Conservation (phyloP, 1,284 basidiomycete genomes). For the Sporisorium graminicola region DNA sequence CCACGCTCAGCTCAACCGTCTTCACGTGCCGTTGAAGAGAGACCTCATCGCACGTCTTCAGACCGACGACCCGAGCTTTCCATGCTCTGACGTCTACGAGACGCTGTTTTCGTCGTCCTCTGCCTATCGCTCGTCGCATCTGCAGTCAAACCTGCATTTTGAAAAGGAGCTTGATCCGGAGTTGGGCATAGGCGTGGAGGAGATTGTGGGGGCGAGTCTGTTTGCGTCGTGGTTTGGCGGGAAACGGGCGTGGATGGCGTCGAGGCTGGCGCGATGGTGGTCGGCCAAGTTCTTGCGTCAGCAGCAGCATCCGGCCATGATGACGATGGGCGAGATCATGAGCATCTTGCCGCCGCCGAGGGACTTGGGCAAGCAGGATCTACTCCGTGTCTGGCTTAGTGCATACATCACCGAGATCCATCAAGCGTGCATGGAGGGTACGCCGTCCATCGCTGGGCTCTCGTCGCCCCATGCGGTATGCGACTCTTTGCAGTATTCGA, state of each 20-base stretch:
- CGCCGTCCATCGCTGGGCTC: constrained; percentile 26
- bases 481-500: constrained; percentile 29
- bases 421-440: constrained; percentile 40
- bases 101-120: constrained; percentile 38
- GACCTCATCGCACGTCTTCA: constrained; percentile 36
- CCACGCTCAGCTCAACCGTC: constrained; percentile 37
- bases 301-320: constrained; percentile 41
- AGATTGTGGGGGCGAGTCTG: constrained; percentile 34
- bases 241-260: constrained; percentile 37
- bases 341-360: constrained; percentile 35
- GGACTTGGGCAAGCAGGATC: constrained; percentile 40
- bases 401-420: constrained; percentile 44
- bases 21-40: constrained; percentile 26
- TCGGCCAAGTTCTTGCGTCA: constrained; percentile 39
- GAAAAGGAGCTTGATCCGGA: constrained; percentile 45
- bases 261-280: constrained; percentile 39
- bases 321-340: constrained; percentile 51
- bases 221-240: constrained; percentile 44
- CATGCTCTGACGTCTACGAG: constrained; percentile 37
- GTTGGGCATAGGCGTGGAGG: constrained; percentile 42
- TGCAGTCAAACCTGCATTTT: constrained; percentile 31
- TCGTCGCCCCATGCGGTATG: constrained; percentile 31
- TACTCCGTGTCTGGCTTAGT: constrained; percentile 40
- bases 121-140: constrained; percentile 6
- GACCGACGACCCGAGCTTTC: constrained; percentile 39